Evolutionary conservation across 495 filamentous ascomycete species (phyloP).

Genomic region (Cenococcum geophilum): DNA sequence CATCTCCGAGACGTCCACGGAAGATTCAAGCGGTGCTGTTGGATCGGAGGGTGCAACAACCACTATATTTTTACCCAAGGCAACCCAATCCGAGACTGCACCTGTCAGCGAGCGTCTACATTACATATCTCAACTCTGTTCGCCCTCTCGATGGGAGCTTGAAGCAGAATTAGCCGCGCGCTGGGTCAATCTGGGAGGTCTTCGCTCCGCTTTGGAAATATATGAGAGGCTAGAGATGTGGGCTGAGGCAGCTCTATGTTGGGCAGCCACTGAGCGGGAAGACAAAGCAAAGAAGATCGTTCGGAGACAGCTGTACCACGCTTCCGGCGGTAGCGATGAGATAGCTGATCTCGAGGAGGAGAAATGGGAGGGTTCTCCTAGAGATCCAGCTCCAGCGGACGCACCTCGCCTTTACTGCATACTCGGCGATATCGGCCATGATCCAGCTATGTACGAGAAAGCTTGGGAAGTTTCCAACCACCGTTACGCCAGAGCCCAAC

Average conservation of each 20-base stretch:
- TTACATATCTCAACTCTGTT: conserved; percentile 75
- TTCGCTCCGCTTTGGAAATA: conserved; percentile 88
- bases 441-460: conserved; percentile 66
- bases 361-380: conserved; percentile 47
- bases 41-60: conserved; percentile 39
- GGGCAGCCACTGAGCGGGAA: conserved; percentile 72
- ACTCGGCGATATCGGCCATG: conserved; percentile 78
- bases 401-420: conserved; percentile 91
- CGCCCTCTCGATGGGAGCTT: conserved; percentile 85
- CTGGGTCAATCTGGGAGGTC: conserved; percentile 80
- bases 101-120: conserved; percentile 65
- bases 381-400: conserved; percentile 65
- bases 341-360: conserved; percentile 51
- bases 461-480: conserved; percentile 82
- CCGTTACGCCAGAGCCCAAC: conserved; percentile 80
- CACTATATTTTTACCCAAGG: conserved; percentile 76
- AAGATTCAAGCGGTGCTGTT: not conserved
- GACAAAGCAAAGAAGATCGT: conserved; percentile 72
- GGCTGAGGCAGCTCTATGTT: conserved; percentile 91
- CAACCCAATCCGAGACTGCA: conserved; percentile 71
- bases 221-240: conserved; percentile 92
- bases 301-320: conserved; percentile 67
- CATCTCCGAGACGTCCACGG: conserved; percentile 71
- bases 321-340: conserved; percentile 39
- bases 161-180: conserved; percentile 87